Conservation (phyloP, 106 monocot genomes). For the Agapanthus africanus region DNA sequence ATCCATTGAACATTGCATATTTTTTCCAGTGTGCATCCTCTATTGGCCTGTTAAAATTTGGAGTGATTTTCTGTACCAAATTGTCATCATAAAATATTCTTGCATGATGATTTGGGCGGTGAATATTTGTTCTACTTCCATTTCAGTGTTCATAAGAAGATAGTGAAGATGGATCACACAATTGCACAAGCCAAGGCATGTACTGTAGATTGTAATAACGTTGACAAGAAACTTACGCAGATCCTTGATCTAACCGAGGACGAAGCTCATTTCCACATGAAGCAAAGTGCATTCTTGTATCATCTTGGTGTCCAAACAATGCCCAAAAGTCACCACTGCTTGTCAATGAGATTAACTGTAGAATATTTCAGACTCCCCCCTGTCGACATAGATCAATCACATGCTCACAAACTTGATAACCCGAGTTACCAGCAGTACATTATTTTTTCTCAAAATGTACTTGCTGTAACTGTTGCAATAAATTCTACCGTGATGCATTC, state of each 20-base stretch:
- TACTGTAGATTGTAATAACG: slow-evolving; percentile 43
- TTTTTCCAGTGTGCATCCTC: too few relatives aligned
- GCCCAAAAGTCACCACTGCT: slow-evolving; percentile 63
- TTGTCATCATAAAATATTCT: neutral
- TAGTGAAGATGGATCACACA: slow-evolving; percentile 45
- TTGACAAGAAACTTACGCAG: slow-evolving; percentile 60
- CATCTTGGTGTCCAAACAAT: slow-evolving; percentile 64
- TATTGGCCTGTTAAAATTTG: too few relatives aligned
- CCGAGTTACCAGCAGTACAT: slow-evolving; percentile 40
- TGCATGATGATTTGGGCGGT: neutral
- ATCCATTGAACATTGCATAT: too few relatives aligned
- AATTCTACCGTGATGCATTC: slow-evolving; percentile 56
- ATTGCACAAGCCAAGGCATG: slow-evolving; percentile 49
- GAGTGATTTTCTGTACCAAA: too few relatives aligned
- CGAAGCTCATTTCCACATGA: slow-evolving; percentile 63
- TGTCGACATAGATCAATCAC: slow-evolving; percentile 14
- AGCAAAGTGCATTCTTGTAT: slow-evolving; percentile 66
- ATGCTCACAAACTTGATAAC: slow-evolving; percentile 34
- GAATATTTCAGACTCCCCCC: slow-evolving; percentile 42
- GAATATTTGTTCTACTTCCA: neutral
- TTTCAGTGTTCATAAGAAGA: slow-evolving; percentile 35
- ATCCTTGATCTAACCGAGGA: slow-evolving; percentile 61
- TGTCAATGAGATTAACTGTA: slow-evolving; percentile 51
- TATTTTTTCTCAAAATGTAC: slow-evolving; percentile 48
- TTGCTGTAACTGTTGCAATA: slow-evolving; percentile 44